These are phyloP conservation scores for Capsicum chinense DNA, from an alignment of 257 asterid genomes.

Conservation along the genomic window DNA sequence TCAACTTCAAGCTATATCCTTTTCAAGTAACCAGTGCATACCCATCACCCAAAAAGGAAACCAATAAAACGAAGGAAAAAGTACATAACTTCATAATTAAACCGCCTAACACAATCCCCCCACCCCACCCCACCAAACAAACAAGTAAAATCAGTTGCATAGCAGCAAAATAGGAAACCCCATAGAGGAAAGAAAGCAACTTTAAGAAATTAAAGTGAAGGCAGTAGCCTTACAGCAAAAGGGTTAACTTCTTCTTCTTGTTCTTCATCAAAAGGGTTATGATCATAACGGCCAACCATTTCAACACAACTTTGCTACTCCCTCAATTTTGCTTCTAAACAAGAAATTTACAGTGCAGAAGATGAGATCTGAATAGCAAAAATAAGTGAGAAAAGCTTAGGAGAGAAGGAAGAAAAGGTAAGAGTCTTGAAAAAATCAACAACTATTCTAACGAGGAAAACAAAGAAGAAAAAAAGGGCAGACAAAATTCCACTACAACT, in stretches of 20 bases:
- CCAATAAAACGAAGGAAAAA: background rate
- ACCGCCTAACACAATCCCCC: background rate
- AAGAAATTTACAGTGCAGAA: background rate
- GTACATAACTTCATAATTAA: background rate
- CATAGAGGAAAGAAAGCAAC: background rate
- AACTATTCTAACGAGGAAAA: background rate
- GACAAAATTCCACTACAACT: background rate
- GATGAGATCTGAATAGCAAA: slow-evolving; percentile 22
- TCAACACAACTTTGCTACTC: background rate
- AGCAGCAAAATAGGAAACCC: slow-evolving; percentile 15
- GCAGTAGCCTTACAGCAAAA: slow-evolving; percentile 32
- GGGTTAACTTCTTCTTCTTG: slow-evolving; percentile 38
- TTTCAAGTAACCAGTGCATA: background rate
- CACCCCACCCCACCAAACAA: background rate
- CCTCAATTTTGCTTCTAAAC: background rate
- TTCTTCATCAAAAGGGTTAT: slow-evolving; percentile 37
- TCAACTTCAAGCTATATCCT: background rate
- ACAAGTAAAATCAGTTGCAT: background rate
- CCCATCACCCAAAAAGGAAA: background rate
- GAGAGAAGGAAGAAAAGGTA: background rate
- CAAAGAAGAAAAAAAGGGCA: background rate
- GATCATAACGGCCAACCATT: slow-evolving; percentile 31
- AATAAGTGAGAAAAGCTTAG: background rate
- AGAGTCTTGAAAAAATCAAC: background rate
- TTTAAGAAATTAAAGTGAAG: background rate